These are phyloP conservation scores for Alternaria sp. DNA, from an alignment of 2,329 filamentous ascomycete species.

Conservation along the genomic window DNA sequence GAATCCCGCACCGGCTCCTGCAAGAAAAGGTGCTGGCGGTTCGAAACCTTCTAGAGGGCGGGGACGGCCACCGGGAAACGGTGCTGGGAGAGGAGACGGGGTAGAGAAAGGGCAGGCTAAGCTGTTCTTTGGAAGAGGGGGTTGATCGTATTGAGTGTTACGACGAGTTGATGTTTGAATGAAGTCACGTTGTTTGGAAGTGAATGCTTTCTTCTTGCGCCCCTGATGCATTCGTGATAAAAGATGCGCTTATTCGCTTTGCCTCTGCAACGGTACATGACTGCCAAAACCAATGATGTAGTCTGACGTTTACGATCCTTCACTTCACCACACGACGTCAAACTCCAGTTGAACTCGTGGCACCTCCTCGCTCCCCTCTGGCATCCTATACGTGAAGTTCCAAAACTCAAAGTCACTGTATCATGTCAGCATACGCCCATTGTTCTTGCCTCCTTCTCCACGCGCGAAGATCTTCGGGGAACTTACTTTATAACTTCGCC, in stretches of 20 bases:
- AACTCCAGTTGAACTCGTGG: conserved; percentile 37
- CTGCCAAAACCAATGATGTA: not conserved
- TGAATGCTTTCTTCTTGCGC: not conserved
- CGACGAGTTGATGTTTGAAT: not conserved
- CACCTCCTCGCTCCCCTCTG: conserved; percentile 26
- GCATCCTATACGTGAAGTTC: conserved; percentile 53
- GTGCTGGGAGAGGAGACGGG: conserved; percentile 15
- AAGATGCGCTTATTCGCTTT: not conserved
- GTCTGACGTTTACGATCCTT: not conserved
- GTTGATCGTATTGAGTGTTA: not conserved
- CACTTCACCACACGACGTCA: conserved; percentile 8
- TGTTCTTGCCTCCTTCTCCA: not conserved
- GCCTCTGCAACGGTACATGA: not conserved
- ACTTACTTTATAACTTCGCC: conserved; percentile 49
- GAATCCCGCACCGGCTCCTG: conserved; percentile 9
- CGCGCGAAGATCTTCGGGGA: not conserved
- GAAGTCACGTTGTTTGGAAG: not conserved
- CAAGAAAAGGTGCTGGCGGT: conserved; percentile 10
- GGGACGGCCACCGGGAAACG: conserved; percentile 46
- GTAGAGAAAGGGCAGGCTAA: conserved; percentile 55
- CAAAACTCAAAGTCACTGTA: conserved; percentile 49
- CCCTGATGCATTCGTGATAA: not conserved
- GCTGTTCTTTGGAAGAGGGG: conserved; percentile 50
- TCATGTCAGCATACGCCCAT: not conserved
- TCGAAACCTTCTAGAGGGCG: conserved; percentile 39